Conservation (phyloP, 2,329 filamentous ascomycete species). For the Stachybotrys elegans region DNA sequence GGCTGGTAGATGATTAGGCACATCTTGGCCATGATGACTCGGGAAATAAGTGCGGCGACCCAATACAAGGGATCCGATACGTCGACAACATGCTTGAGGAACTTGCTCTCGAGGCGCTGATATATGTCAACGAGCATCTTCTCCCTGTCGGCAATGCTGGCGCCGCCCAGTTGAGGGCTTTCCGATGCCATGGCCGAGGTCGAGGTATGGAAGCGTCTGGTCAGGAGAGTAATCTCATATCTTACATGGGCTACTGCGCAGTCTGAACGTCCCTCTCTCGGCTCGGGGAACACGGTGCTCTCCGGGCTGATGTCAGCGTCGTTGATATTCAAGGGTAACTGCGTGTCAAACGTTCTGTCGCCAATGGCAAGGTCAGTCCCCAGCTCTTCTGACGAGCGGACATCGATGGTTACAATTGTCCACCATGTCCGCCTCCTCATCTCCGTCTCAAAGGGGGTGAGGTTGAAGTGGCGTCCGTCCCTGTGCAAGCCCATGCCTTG, state of each 20-base stretch:
- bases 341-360: slow-evolving; percentile 39
- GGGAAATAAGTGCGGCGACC: slow-evolving; percentile 62
- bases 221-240: slow-evolving; percentile 44
- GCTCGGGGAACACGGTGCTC: slow-evolving; percentile 39
- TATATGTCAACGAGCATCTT: slow-evolving; percentile 48
- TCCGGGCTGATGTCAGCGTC: slow-evolving; percentile 42
- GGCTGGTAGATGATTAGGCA: slow-evolving; percentile 75
- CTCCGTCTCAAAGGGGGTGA: slow-evolving; percentile 55
- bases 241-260: slow-evolving; percentile 43
- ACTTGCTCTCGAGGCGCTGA: slow-evolving; percentile 48
- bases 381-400: slow-evolving; percentile 48
- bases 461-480: slow-evolving; percentile 43
- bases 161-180: slow-evolving; percentile 20
- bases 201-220: slow-evolving; percentile 27
- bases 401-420: slow-evolving; percentile 52
- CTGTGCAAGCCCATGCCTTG: slow-evolving; percentile 58
- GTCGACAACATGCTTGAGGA: slow-evolving; percentile 47
- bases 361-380: slow-evolving; percentile 41
- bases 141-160: slow-evolving; percentile 30
- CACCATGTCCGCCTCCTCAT: slow-evolving; percentile 58
- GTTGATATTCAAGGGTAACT: slow-evolving; percentile 45
- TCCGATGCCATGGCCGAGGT: slow-evolving; percentile 26
- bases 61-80: slow-evolving; percentile 53
- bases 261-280: slow-evolving; percentile 47
- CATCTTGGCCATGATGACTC: slow-evolving; percentile 72